Base-by-base conservation (phyloP, 1,284 basidiomycete genomes). In the Ustilago lituana region DNA sequence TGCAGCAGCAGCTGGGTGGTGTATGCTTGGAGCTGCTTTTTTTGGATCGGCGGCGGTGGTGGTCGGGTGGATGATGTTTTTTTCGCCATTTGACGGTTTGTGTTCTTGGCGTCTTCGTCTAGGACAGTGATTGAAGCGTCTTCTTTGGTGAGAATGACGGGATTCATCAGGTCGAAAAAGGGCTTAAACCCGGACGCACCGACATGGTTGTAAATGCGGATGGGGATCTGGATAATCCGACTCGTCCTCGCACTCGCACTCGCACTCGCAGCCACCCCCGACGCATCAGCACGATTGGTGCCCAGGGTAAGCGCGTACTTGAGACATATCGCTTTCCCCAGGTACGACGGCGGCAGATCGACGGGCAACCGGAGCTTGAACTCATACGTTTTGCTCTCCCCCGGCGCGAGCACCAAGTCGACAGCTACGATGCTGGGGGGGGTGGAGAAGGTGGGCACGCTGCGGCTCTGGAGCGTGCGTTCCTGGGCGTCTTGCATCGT, bases 271-370 rank as follows among this genome's bases (percentile, higher is more conserved):
- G n/a, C n/a, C n/a, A n/a, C n/a, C n/a, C n/a, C n/a, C n/a, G n/a
- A n/a, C 6, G 33, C 17, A 27, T 68, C 77, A 38, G 74, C 47
- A 4, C 92, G 87, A 83, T 91, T 94, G 0, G 90, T 90, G 1
- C 94, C 93, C 1, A 98, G 86, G 10, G 91, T 86, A 11, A 98
- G 87, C 71, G 93, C 89, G 80, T 98, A 98, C 9, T 89, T 89
- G 82, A 98, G 94, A 73, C 86, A 87, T 65, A 97, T 86, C 1
- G 89, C 86, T 47, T 90, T 89, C 2, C 95, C 95, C 36, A 88
- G 87, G 84, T 91, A 96, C 0, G 93, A 92, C 0, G 95, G 95
- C 0, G 95, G 95, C 0, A 98, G 85, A 55, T 88, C 88, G 5
- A 88, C 84, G 0, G 95, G 77, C 27, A 81, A 39, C 2, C 40